These are phyloP conservation scores for Collybiopsis luxurians DNA, from an alignment of 768 basidiomycete genomes.

Conservation along the genomic window DNA sequence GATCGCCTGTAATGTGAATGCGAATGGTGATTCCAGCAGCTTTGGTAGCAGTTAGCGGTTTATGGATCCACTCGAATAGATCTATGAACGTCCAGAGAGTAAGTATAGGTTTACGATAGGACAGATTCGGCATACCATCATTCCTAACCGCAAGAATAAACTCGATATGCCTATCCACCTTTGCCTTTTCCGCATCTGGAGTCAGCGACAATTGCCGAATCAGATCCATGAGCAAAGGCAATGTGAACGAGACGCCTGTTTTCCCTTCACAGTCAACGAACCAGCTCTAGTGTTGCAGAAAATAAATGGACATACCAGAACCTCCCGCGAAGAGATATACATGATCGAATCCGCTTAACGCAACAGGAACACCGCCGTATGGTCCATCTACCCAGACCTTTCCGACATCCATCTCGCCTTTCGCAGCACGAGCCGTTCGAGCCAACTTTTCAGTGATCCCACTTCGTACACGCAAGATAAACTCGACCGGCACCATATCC, in stretches of 20 bases:
- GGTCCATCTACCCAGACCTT: constrained; percentile 20
- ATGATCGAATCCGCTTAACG: constrained; percentile 22
- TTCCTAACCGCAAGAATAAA: constrained; percentile 21
- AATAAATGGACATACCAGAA: constrained; percentile 20
- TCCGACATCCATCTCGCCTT: constrained; percentile 1
- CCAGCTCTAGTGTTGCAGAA: neutral
- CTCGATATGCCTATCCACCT: constrained; percentile 16
- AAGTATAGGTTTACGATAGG: neutral
- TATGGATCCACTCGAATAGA: neutral
- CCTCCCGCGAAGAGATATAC: constrained; percentile 31
- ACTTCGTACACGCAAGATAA: constrained; percentile 19
- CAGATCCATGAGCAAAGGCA: constrained; percentile 21
- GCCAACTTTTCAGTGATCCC: constrained; percentile 19
- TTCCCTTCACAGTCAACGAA: neutral
- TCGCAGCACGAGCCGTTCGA: constrained; percentile 3
- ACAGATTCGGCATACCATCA: constrained; percentile 10
- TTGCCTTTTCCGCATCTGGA: constrained; percentile 11
- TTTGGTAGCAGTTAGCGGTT: neutral
- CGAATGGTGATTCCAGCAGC: neutral
- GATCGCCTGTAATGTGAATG: neutral
- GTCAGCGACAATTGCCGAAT: constrained; percentile 13
- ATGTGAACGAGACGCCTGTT: constrained; percentile 22
- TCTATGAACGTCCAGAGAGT: neutral
- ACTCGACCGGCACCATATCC: too few relatives aligned
- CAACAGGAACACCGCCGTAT: constrained; percentile 23